Conservation (phyloP, 148 eudicot genomes). For the Vaccinium darrowii region DNA sequence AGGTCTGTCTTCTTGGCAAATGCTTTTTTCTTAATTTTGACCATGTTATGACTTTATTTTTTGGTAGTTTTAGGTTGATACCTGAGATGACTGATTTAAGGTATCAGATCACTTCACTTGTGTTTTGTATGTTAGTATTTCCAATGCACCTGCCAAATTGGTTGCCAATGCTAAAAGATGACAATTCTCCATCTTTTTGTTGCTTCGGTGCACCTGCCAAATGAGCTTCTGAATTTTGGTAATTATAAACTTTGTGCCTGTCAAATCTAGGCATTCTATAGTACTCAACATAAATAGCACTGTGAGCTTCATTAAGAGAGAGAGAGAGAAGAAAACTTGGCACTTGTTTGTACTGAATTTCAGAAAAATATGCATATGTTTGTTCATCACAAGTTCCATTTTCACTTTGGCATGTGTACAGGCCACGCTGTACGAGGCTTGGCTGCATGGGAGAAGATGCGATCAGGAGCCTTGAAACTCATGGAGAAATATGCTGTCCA, state of each 20-base stretch:
- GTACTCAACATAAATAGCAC: too few relatives aligned
- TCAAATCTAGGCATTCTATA: too few relatives aligned
- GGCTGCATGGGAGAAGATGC: slow-evolving; percentile 36
- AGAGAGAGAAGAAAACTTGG: too few relatives aligned
- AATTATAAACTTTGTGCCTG: too few relatives aligned
- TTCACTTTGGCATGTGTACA: slow-evolving; percentile 2
- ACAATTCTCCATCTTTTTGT: background rate
- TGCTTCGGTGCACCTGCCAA: background rate
- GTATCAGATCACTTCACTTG: background rate
- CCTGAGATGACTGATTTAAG: background rate
- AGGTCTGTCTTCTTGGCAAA: slow-evolving; percentile 25
- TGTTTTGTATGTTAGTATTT: too few relatives aligned
- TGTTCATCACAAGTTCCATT: too few relatives aligned
- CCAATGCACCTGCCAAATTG: too few relatives aligned
- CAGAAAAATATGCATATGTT: background rate
- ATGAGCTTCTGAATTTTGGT: too few relatives aligned
- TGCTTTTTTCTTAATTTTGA: background rate
- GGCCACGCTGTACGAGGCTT: slow-evolving; percentile 35
- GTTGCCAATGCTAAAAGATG: background rate
- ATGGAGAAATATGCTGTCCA: slow-evolving; percentile 41
- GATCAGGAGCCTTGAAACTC: slow-evolving; percentile 29
- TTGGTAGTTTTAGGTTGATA: background rate
- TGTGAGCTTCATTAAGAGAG: too few relatives aligned
- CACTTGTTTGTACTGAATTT: background rate
- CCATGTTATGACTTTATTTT: background rate